Evolutionary conservation across 768 basidiomycete species (phyloP).

Genomic region (Leccinum boreale): DNA sequence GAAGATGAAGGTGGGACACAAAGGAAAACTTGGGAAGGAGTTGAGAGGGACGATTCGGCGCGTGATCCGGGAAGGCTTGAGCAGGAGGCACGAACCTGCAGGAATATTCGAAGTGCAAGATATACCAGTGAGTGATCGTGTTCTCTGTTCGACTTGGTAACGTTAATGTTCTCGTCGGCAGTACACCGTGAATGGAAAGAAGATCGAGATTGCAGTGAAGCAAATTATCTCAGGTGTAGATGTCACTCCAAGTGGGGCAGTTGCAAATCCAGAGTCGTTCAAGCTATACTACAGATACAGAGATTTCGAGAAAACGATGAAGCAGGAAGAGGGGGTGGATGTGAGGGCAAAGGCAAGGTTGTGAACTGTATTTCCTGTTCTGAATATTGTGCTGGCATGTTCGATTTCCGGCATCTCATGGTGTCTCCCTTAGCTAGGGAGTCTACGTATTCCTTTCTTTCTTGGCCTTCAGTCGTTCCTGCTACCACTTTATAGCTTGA

Average conservation of each 20-base stretch:
- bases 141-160: background rate
- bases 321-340: slow-evolving; percentile 15
- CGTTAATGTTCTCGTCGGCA: slow-evolving; percentile 23
- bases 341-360: slow-evolving; percentile 9
- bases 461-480: too few relatives aligned
- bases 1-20: slow-evolving; percentile 53
- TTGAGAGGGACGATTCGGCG: slow-evolving; percentile 57
- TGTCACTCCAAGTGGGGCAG: slow-evolving; percentile 67
- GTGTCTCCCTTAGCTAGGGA: too few relatives aligned
- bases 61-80: slow-evolving; percentile 57
- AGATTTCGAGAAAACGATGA: slow-evolving; percentile 40
- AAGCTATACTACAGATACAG: slow-evolving; percentile 62
- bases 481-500: too few relatives aligned
- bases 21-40: slow-evolving; percentile 48
- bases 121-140: slow-evolving; percentile 55
- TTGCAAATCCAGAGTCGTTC: slow-evolving; percentile 68
- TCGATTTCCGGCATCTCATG: too few relatives aligned
- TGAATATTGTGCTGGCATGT: background rate
- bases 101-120: slow-evolving; percentile 61
- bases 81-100: slow-evolving; percentile 72
- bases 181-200: slow-evolving; percentile 78
- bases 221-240: slow-evolving; percentile 69
- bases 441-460: too few relatives aligned
- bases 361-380: slow-evolving; percentile 1
- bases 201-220: slow-evolving; percentile 77